Percentiles rank a stretch among this genome's conserved stretches.
phyloP scores from a whole-genome alignment of 2,329 filamentous ascomycete genomes.

The Claviceps citrina region DNA sequence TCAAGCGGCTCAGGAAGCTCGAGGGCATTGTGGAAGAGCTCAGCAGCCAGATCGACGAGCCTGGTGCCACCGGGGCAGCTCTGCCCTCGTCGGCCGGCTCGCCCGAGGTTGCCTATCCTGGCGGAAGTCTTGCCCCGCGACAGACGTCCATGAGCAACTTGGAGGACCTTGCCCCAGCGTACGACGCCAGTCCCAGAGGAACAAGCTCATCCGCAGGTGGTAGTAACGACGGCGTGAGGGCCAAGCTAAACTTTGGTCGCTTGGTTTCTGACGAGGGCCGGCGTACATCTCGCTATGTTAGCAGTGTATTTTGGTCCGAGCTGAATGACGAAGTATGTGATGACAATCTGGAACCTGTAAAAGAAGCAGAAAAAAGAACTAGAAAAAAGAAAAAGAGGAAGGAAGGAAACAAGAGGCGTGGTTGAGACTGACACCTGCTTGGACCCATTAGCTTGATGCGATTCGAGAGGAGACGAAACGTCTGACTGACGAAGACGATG shows the following conservation, averaged over 20 bases:
- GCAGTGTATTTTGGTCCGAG: constrained; percentile 62
- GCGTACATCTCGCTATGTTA: constrained; percentile 56
- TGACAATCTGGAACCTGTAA: background rate
- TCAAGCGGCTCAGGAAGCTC: constrained; percentile 56
- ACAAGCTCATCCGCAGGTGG: constrained; percentile 18
- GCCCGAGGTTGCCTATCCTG: constrained; percentile 11
- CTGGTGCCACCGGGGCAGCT: constrained; percentile 16
- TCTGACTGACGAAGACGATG: constrained; percentile 28
- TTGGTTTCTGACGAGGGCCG: constrained; percentile 56
- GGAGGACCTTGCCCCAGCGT: constrained; percentile 6
- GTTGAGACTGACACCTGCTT: background rate
- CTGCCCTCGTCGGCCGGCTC: constrained; percentile 17
- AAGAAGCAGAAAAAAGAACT: background rate
- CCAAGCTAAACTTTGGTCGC: constrained; percentile 42
- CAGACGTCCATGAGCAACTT: constrained; percentile 3
- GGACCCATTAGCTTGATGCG: constrained; percentile 17
- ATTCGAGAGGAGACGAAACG: constrained; percentile 34
- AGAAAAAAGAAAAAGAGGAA: background rate
- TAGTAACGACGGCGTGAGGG: constrained; percentile 15
- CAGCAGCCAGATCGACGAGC: constrained; percentile 47
- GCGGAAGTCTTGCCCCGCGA: constrained; percentile 5
- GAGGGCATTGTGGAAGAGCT: constrained; percentile 62
- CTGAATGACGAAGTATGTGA: constrained; percentile 52
- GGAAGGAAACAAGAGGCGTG: background rate
- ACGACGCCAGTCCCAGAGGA: constrained; percentile 12